These are phyloP conservation scores for Zygosaccharomyces sapae DNA, from an alignment of 1,139 yeast genomes.

Conservation along the genomic window DNA sequence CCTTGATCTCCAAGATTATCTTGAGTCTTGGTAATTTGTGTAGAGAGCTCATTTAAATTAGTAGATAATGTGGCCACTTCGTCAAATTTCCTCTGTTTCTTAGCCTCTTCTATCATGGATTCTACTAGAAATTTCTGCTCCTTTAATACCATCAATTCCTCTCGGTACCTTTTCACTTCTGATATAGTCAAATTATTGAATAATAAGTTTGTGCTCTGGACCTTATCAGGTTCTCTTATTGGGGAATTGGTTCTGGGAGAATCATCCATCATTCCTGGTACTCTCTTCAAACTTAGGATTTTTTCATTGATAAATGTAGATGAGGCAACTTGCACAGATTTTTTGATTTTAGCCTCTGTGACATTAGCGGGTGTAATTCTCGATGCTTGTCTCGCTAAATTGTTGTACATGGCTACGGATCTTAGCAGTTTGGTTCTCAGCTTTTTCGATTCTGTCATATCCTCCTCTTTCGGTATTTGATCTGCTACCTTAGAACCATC, in stretches of 20 bases:
- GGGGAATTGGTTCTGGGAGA: conserved; percentile 14
- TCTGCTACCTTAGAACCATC: conserved; percentile 26
- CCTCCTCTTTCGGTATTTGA: conserved; percentile 32
- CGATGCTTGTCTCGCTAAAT: conserved; percentile 41
- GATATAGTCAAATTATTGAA: conserved; percentile 26
- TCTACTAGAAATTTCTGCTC: conserved; percentile 76
- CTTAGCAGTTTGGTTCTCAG: conserved; percentile 43
- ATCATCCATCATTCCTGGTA: conserved; percentile 38
- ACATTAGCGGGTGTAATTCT: conserved; percentile 33
- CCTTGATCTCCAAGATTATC: conserved; percentile 62
- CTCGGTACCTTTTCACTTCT: conserved; percentile 59
- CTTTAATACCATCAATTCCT: conserved; percentile 77
- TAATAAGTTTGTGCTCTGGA: conserved; percentile 20
- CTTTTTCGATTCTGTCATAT: conserved; percentile 39
- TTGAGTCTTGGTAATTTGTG: conserved; percentile 50
- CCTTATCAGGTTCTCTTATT: conserved; percentile 18
- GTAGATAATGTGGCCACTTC: conserved; percentile 60
- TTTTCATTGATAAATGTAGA: conserved; percentile 50
- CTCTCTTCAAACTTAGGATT: conserved; percentile 50
- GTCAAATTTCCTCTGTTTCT: conserved; percentile 68
- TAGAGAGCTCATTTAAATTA: conserved; percentile 56
- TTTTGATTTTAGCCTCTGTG: conserved; percentile 43
- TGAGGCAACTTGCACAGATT: conserved; percentile 45
- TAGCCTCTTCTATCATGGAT: conserved; percentile 57
- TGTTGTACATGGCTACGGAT: conserved; percentile 45